These are phyloP conservation scores for Penicillium longicatenatum DNA, from an alignment of 495 filamentous ascomycete genomes.

Conservation along the genomic window DNA sequence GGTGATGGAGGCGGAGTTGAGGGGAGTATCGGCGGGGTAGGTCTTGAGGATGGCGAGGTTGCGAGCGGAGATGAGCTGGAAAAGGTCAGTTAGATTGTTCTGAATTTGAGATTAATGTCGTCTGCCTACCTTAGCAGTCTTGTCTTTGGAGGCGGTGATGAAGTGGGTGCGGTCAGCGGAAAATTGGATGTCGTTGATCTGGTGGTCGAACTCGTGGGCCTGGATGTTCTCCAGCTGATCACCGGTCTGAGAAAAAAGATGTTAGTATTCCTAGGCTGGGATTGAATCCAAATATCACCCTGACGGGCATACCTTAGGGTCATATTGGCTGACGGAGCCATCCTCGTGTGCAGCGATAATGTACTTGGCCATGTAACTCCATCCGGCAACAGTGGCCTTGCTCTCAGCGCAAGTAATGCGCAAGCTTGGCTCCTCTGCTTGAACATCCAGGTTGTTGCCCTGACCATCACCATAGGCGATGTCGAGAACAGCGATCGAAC, in stretches of 20 bases:
- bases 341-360: conserved; percentile 98
- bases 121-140: conserved; percentile 78
- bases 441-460: conserved; percentile 51
- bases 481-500: conserved; percentile 89
- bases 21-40: conserved; percentile 89
- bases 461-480: conserved; percentile 77
- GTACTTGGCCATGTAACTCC: conserved; percentile 88
- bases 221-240: conserved; percentile 77
- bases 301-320: conserved; percentile 71
- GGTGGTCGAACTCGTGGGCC: conserved; percentile 79
- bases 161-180: conserved; percentile 92
- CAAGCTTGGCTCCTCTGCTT: conserved; percentile 77
- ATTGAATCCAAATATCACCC: not conserved
- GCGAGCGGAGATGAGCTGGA: conserved; percentile 72
- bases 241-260: conserved; percentile 60
- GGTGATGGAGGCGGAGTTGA: conserved; percentile 92
- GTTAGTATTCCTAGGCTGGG: conserved; percentile 12
- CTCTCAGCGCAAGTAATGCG: conserved; percentile 89
- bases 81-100: conserved; percentile 12
- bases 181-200: conserved; percentile 95
- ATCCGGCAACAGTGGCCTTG: conserved; percentile 96
- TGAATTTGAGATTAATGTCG: not conserved
- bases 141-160: conserved; percentile 97
- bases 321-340: conserved; percentile 89
- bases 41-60: conserved; percentile 92